Conservation (phyloP, 768 basidiomycete species). For the Strobilomyces confusus region DNA sequence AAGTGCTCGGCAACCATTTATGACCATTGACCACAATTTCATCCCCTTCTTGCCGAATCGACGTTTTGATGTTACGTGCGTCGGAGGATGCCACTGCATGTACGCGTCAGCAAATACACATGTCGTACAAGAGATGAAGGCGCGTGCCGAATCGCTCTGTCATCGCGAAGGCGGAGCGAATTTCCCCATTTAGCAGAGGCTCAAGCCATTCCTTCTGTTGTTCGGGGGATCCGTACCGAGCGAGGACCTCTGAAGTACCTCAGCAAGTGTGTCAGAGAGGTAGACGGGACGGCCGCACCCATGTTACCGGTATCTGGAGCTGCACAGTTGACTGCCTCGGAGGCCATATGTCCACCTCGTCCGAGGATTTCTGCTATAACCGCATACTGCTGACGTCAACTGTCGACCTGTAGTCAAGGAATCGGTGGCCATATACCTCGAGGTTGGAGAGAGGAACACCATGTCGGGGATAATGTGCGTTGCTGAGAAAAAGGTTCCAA, state of each 20-base stretch:
- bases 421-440: constrained; percentile 58
- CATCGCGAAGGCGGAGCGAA: constrained; percentile 94
- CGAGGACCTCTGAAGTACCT: constrained; percentile 77
- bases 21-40: constrained; percentile 93
- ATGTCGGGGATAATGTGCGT: constrained; percentile 84
- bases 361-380: constrained; percentile 97
- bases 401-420: neutral
- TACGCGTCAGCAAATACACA: constrained; percentile 1
- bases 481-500: constrained; percentile 97
- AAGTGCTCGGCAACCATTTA: constrained; percentile 66
- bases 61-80: constrained; percentile 91
- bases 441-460: constrained; percentile 91
- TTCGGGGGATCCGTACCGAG: constrained; percentile 85
- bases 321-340: constrained; percentile 89
- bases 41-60: constrained; percentile 76
- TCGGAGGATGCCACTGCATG: constrained; percentile 79
- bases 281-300: constrained; percentile 45
- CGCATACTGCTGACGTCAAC: constrained; percentile 60
- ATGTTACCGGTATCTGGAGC: constrained; percentile 98
- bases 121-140: constrained; percentile 4
- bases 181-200: constrained; percentile 88
- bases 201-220: constrained; percentile 90
- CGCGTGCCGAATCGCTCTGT: constrained; percentile 81
- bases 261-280: neutral
- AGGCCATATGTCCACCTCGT: constrained; percentile 73